Evolutionary conservation across 2,329 filamentous ascomycete genomes (phyloP).

Genomic region (Claviceps humidiphila): DNA sequence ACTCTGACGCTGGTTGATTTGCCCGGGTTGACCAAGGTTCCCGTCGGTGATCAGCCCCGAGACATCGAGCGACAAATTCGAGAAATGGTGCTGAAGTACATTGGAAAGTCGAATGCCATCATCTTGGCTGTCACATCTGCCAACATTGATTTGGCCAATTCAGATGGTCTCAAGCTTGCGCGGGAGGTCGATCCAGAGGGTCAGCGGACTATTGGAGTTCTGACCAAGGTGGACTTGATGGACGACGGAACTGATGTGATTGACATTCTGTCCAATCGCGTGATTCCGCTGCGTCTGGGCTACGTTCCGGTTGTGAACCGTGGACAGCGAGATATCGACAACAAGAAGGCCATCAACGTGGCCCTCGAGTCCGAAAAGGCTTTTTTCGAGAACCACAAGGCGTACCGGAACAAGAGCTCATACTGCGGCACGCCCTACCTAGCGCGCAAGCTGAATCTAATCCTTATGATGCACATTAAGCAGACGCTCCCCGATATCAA

Average conservation of each 20-base stretch:
- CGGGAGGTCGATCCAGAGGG: conserved; percentile 95
- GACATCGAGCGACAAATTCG: conserved; percentile 95
- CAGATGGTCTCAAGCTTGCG: conserved; percentile 89
- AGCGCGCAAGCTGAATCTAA: conserved; percentile 91
- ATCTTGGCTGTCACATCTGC: conserved; percentile 92
- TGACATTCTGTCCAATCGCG: conserved; percentile 92
- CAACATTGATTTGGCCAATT: conserved; percentile 97
- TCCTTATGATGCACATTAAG: conserved; percentile 99
- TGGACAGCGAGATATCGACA: conserved; percentile 96
- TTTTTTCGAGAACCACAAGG: conserved; percentile 98
- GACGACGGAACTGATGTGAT: conserved; percentile 97
- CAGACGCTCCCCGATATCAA: conserved; percentile 98
- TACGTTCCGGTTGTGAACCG: conserved; percentile 98
- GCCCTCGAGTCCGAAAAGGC: conserved; percentile 89
- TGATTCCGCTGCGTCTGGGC: conserved; percentile 86
- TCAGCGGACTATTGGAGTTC: conserved; percentile 92
- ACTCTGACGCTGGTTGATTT: conserved; percentile 94
- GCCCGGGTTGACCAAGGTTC: conserved; percentile 91
- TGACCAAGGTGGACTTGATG: conserved; percentile 98
- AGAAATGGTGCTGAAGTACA: conserved; percentile 98
- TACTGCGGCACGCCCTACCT: conserved; percentile 98
- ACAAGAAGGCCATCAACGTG: conserved; percentile 84
- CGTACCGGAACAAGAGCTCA: conserved; percentile 94
- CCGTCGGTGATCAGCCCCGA: conserved; percentile 87
- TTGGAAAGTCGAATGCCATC: conserved; percentile 96